Conservation (phyloP, 2,329 filamentous ascomycete species). For the Penicillium sp. region DNA sequence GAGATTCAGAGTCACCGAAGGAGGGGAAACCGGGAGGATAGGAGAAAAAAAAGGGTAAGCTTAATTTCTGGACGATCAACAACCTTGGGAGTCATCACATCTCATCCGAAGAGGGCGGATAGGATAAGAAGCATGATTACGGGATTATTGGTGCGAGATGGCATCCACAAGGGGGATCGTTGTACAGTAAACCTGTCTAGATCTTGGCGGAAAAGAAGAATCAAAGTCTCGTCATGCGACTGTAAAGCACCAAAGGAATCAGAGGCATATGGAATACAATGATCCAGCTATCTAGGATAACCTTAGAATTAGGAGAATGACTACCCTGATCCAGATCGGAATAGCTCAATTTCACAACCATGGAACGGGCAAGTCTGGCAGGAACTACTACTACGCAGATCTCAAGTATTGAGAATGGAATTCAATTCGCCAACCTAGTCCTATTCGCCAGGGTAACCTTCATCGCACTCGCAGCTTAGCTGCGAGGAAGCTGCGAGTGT, state of each 20-base stretch:
- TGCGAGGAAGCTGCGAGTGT: not conserved
- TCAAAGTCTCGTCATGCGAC: not conserved
- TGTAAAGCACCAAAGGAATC: no score
- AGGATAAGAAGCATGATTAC: not conserved
- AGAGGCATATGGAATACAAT: not conserved
- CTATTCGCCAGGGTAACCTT: not conserved
- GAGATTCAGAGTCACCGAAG: not conserved
- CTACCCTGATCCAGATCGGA: not conserved
- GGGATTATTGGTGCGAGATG: not conserved
- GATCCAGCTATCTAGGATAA: not conserved
- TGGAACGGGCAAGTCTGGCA: not conserved
- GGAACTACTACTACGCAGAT: not conserved
- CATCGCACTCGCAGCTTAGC: not conserved
- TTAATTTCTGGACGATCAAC: not conserved
- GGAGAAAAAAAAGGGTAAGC: not conserved
- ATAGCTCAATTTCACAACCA: not conserved
- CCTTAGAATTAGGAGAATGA: not conserved
- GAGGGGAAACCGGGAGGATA: not conserved
- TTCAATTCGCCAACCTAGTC: not conserved
- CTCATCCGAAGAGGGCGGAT: not conserved
- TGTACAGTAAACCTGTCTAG: not conserved
- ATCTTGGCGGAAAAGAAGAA: not conserved
- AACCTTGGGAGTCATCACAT: conserved; percentile 1
- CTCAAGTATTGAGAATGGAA: not conserved
- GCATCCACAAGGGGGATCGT: not conserved